Evolutionary conservation across 2,329 filamentous ascomycete species (phyloP).

Genomic region (Pyrenochaeta sp.): DNA sequence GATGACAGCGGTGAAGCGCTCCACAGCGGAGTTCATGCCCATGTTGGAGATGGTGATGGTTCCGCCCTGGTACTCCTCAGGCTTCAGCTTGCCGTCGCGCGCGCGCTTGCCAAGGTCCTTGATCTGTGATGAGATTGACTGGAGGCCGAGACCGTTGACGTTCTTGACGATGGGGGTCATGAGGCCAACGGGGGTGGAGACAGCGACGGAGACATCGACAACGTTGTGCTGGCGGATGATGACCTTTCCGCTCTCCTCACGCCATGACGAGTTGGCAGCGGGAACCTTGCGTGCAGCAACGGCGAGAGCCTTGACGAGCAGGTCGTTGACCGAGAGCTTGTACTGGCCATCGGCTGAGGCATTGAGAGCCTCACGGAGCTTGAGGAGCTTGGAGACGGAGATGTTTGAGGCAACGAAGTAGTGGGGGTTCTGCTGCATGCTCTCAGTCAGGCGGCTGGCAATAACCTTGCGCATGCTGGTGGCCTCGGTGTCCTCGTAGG

Average conservation of each 20-base stretch:
- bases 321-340: constrained; percentile 99
- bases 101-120: constrained; percentile 98
- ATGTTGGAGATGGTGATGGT: constrained; percentile 99
- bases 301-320: constrained; percentile 95
- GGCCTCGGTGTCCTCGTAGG: constrained; percentile 84
- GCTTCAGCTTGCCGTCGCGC: constrained; percentile 97
- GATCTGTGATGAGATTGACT: constrained; percentile 85
- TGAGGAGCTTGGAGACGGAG: constrained; percentile 93
- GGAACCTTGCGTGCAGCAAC: constrained; percentile 93
- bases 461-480: constrained; percentile 98
- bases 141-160: constrained; percentile 85
- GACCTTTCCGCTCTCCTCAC: constrained; percentile 74
- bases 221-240: constrained; percentile 92
- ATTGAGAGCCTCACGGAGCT: constrained; percentile 95
- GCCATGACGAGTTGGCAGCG: constrained; percentile 94
- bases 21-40: constrained; percentile 98
- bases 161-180: constrained; percentile 97
- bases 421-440: constrained; percentile 92
- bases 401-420: constrained; percentile 94
- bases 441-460: constrained; percentile 87
- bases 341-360: constrained; percentile 88
- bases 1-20: constrained; percentile 98
- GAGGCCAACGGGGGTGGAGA: constrained; percentile 89
- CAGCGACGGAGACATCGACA: constrained; percentile 94
- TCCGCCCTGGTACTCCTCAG: constrained; percentile 98